Base-by-base conservation (phyloP, 192 early-diverging fungal species). In the Paraglomus occultum region DNA sequence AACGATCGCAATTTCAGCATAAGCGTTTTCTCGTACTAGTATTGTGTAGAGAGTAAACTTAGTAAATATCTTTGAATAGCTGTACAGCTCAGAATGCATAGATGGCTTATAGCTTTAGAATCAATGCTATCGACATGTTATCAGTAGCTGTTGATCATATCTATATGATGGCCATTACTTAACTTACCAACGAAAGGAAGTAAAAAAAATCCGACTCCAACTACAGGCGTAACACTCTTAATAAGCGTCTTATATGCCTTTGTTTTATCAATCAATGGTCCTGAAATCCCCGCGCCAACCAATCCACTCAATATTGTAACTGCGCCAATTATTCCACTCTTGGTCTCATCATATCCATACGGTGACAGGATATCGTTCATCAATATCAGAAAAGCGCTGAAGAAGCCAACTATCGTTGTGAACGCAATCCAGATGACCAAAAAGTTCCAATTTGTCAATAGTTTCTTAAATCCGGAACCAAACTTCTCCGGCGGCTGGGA, bases 281-380 rank as follows among this genome's bases (percentile, higher is more conserved):
- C 80, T 11, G 82, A 73, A 31, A 79, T 54, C n/a, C 78, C 73
- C 10, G 88, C 82, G 31, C 83, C 80, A 8, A 89, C 74, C 15
- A 89, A 55, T 46, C 88, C 88, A 59, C 77, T 81, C n/a, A 82
- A 72, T 61, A 89, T 76, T 70, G 81, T 82, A 15, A 79, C 77
- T 0, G 80, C 81, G 17, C 84, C 88, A 66, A 87, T 74, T 45
- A 77, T 83, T 10, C 88, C 86, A 9, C 77, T 78, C 39, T 83
- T 81, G 23, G 78, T 75, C 10, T 75, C 57, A 12, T 47, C 43
- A 51, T 82, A 79, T 15, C 77, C 80, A 64, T 77, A 84, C 5
- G 83, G 83, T 0, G 53, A 54, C 0, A 80, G 72, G 50, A 84
- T 82, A 67, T 79, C 73, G n/a, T 74, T 73, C 62, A 84, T 65